Percentiles rank a stretch among this genome's conserved stretches.
Evolutionary conservation across 83 land plant species (phyloP).

Genomic region (Thuja plicata): DNA sequence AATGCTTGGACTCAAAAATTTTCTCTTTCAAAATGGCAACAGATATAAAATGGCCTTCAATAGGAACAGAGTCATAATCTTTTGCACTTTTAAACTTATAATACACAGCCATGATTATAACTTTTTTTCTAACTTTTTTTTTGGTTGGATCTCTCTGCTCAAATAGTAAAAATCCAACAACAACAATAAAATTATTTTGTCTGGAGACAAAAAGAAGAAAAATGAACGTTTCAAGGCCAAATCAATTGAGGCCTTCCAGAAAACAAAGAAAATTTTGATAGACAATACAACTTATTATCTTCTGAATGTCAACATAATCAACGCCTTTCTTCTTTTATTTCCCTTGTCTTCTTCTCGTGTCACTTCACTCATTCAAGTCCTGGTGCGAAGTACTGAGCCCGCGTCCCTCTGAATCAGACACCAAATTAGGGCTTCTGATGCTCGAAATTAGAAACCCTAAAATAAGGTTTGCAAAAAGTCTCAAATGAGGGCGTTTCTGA

Average conservation of each 20-base stretch:
- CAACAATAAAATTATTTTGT: not conserved
- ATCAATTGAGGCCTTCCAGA: slow-evolving; percentile 3
- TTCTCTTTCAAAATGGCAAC: slow-evolving; percentile 81
- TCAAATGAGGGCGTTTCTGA: not conserved
- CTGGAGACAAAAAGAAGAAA: not conserved
- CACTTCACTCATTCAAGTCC: not conserved
- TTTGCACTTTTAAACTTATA: slow-evolving; percentile 97
- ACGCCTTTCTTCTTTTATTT: not conserved
- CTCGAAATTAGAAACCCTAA: not conserved
- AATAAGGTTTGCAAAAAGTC: not conserved
- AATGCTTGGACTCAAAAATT: slow-evolving; percentile 91
- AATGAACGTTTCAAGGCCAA: slow-evolving; percentile 4
- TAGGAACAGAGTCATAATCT: slow-evolving; percentile 78
- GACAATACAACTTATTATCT: not conserved
- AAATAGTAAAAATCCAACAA: slow-evolving; percentile 2
- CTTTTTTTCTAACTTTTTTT: slow-evolving; percentile 3
- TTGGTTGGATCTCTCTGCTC: not conserved
- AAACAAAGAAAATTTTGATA: not conserved
- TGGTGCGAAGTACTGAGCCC: not conserved
- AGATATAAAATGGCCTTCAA: slow-evolving; percentile 89
- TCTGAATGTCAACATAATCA: not conserved
- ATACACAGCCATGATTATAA: slow-evolving; percentile 75
- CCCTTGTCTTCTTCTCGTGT: not conserved
- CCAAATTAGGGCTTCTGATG: not conserved
- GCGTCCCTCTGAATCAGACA: not conserved